A percentile compares a stretch with the other conserved stretches of the same genome.
These are phyloP conservation scores for Diphasiastrum complanatum DNA, from an alignment of 83 land plant species.

Conservation along the genomic window DNA sequence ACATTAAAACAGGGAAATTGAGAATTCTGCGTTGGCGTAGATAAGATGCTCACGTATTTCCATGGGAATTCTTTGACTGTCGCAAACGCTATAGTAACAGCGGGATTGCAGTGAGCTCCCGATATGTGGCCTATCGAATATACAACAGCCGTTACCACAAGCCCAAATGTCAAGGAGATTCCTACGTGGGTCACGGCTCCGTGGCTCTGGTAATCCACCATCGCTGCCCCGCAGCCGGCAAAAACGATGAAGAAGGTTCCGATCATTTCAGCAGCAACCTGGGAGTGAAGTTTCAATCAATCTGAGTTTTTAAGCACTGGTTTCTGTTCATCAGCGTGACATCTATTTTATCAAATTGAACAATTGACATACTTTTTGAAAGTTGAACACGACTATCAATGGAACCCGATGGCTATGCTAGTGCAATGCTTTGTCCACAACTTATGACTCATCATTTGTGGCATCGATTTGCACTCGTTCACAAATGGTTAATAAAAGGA, in stretches of 20 bases:
- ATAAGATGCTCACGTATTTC: constrained; percentile 18
- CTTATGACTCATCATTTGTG: too few species aligned
- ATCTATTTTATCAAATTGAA: too few species aligned
- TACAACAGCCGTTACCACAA: constrained; percentile 32
- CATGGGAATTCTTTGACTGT: constrained; percentile 35
- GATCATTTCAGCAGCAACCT: constrained; percentile 35
- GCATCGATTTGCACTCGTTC: too few species aligned
- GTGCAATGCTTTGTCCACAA: too few species aligned
- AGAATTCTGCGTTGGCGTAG: background rate
- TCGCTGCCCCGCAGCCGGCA: constrained; percentile 34
- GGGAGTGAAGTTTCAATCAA: too few species aligned
- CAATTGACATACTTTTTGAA: too few species aligned
- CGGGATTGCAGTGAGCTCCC: constrained; percentile 41
- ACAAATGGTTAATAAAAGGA: too few species aligned
- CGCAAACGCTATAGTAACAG: constrained; percentile 39
- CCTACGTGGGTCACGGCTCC: constrained; percentile 27
- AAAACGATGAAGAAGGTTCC: constrained; percentile 35
- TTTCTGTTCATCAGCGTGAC: too few species aligned
- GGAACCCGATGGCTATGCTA: too few species aligned
- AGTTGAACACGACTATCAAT: too few species aligned
- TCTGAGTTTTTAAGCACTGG: too few species aligned
- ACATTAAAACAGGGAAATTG: too few species aligned
- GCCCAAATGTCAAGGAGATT: constrained; percentile 20
- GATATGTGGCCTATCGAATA: constrained; percentile 38
- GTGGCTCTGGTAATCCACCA: constrained; percentile 24